Percentiles rank a stretch among this genome's conserved stretches.
Conservation (phyloP, 148 eudicot species). For the Spergularia bocconei region DNA sequence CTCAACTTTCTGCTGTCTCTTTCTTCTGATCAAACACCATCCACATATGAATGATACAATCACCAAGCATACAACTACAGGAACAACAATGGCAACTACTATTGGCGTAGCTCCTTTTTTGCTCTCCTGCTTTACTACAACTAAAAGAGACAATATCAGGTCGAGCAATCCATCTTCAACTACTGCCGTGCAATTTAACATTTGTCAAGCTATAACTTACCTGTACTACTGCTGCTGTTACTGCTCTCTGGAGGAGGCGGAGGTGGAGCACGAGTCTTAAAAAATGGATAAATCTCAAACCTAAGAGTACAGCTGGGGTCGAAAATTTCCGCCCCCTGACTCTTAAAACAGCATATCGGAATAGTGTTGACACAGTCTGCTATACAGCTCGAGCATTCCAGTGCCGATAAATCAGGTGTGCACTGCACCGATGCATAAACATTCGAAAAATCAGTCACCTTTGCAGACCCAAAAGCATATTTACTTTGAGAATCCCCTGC, state of each 20-base stretch:
- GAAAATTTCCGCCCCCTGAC: slow-evolving; percentile 10
- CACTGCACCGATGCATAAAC: slow-evolving; percentile 29
- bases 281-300: slow-evolving; percentile 22
- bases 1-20: slow-evolving; percentile 5
- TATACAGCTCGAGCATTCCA: slow-evolving; percentile 26
- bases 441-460: not conserved
- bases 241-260: not conserved
- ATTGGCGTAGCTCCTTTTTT: slow-evolving; percentile 3
- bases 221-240: not conserved
- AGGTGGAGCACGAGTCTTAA: not conserved
- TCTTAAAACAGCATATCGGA: not conserved
- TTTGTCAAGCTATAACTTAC: not conserved
- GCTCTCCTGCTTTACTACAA: slow-evolving; percentile 2
- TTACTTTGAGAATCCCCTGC: slow-evolving; percentile 19
- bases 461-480: slow-evolving; percentile 21
- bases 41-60: not conserved
- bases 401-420: slow-evolving; percentile 17
- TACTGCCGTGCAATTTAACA: not conserved
- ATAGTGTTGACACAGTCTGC: not conserved
- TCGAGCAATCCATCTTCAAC: not conserved
- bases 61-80: not conserved
- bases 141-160: not conserved
- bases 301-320: slow-evolving; percentile 28
- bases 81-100: slow-evolving; percentile 11
- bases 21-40: slow-evolving; percentile 20